Conservation (phyloP, 2,329 filamentous ascomycete genomes). For the Fusarium fracticaudum region DNA sequence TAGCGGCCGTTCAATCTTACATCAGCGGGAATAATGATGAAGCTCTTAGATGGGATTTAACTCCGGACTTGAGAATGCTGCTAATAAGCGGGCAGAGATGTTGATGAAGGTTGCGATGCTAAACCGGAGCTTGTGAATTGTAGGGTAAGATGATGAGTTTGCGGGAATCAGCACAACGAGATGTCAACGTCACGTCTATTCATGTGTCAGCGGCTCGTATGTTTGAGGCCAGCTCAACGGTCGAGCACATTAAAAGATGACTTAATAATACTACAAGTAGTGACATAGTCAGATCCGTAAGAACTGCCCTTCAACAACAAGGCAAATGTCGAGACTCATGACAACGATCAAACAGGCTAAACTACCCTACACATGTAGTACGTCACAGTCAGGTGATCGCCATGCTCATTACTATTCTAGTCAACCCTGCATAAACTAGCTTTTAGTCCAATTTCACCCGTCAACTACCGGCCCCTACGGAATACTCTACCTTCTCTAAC, state of each 20-base stretch:
- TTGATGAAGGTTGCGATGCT: neutral
- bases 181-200: too few species aligned
- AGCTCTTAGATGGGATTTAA: neutral
- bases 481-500: neutral
- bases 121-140: neutral
- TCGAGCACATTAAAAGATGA: neutral
- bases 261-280: neutral
- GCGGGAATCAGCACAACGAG: neutral
- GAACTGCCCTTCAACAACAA: too few species aligned
- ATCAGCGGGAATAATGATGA: neutral
- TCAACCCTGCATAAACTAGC: neutral
- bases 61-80: neutral
- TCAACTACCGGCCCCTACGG: conserved; percentile 3
- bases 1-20: neutral
- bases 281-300: too few species aligned
- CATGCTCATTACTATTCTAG: neutral
- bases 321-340: too few species aligned
- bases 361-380: conserved; percentile 4
- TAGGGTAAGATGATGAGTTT: neutral
- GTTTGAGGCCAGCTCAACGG: neutral
- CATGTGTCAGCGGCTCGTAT: too few species aligned
- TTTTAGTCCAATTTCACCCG: neutral
- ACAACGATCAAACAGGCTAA: neutral
- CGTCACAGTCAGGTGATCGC: conserved; percentile 1
- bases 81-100: neutral